Conservation (phyloP, 495 filamentous ascomycete species). For the Sabuloglossum arenarium region DNA sequence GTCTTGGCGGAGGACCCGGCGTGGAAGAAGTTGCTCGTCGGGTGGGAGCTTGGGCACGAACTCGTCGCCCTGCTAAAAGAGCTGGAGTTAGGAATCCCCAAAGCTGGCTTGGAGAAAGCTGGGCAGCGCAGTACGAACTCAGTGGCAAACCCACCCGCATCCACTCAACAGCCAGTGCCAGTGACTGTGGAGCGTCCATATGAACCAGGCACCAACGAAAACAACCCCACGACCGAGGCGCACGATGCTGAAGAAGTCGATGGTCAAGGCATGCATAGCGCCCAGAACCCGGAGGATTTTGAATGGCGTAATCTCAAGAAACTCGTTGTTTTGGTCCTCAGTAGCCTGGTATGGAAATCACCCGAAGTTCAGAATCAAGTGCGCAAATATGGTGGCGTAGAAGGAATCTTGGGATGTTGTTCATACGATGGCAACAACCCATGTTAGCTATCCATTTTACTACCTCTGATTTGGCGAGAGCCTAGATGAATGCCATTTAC, state of each 20-base stretch:
- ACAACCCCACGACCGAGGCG: conserved; percentile 27
- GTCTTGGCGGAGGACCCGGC: conserved; percentile 51
- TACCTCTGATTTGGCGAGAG: neutral
- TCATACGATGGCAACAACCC: conserved; percentile 73
- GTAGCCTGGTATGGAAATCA: conserved; percentile 62
- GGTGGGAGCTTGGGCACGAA: conserved; percentile 76
- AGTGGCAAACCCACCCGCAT: conserved; percentile 7
- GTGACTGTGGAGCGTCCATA: conserved; percentile 36
- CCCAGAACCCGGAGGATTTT: conserved; percentile 68
- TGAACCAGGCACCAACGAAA: conserved; percentile 15
- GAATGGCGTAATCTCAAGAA: conserved; percentile 90
- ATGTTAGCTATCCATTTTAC: conserved; percentile 13
- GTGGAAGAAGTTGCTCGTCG: conserved; percentile 42
- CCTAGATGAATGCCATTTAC: neutral
- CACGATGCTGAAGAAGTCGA: conserved; percentile 15
- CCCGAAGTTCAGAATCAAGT: conserved; percentile 70
- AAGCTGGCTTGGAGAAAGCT: conserved; percentile 19
- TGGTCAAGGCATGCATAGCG: conserved; percentile 22
- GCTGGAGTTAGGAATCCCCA: conserved; percentile 65
- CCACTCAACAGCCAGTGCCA: conserved; percentile 14
- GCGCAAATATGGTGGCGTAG: conserved; percentile 56
- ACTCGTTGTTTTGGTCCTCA: conserved; percentile 70
- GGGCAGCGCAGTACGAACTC: conserved; percentile 15
- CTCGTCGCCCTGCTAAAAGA: conserved; percentile 68
- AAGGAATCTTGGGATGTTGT: conserved; percentile 70